A percentile compares a stretch with the other conserved stretches of the same genome.
Conservation (phyloP, 371 early-diverging fungal species). For the Circinella umbellata region DNA sequence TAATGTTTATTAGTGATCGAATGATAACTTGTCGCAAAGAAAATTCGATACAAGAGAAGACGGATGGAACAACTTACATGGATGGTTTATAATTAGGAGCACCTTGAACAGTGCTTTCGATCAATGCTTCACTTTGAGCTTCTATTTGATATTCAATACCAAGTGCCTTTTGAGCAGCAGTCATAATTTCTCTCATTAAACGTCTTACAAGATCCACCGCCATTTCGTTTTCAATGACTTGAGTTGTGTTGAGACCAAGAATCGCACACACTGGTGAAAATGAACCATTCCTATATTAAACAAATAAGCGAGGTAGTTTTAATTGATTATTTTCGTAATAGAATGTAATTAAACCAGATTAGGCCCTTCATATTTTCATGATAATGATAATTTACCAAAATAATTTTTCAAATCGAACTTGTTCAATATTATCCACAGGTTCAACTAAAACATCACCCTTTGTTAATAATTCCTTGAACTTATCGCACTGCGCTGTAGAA, state of each 20-base stretch:
- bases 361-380: too few relatives aligned
- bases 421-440: conserved; percentile 64
- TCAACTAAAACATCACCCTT: conserved; percentile 55
- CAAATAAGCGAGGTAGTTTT: not conserved
- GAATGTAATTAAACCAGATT: not conserved
- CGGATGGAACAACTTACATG: conserved; percentile 40
- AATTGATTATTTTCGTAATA: too few relatives aligned
- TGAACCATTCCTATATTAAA: conserved; percentile 60
- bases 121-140: conserved; percentile 42
- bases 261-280: conserved; percentile 77
- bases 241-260: conserved; percentile 64
- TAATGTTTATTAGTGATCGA: not conserved
- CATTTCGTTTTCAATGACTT: conserved; percentile 59
- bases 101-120: conserved; percentile 41
- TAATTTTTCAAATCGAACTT: conserved; percentile 79
- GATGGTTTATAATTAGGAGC: conserved; percentile 68
- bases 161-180: conserved; percentile 43
- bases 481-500: conserved; percentile 26
- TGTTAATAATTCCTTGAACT: conserved; percentile 41
- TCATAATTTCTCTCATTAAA: conserved; percentile 70
- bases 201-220: conserved; percentile 51
- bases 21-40: too few relatives aligned
- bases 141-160: conserved; percentile 50
- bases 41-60: too few relatives aligned
- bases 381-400: conserved; percentile 52